These are phyloP conservation scores for Epichloe amarillans DNA, from an alignment of 2,329 filamentous ascomycete species.

Conservation along the genomic window DNA sequence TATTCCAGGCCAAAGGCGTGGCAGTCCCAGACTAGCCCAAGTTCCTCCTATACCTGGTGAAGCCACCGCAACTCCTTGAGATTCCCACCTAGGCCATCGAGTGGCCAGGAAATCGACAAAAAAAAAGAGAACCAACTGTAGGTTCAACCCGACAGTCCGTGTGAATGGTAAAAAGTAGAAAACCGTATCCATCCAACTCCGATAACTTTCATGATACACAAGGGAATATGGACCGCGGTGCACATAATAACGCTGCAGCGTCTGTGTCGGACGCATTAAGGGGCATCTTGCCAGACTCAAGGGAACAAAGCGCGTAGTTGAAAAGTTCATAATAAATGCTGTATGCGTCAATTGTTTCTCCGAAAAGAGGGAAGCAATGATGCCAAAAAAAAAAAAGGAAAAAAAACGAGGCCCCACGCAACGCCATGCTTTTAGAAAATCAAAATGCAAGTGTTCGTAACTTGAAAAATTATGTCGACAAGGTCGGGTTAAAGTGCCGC, in stretches of 20 bases:
- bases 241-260: conserved; percentile 3
- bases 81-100: neutral
- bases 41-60: neutral
- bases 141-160: neutral
- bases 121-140: neutral
- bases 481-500: neutral
- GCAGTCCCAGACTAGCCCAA: conserved; percentile 2
- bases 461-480: neutral
- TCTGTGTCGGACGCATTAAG: conserved; percentile 5
- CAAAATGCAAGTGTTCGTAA: neutral
- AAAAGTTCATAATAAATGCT: neutral
- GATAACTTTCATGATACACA: neutral
- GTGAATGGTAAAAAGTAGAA: neutral
- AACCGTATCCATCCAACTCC: neutral
- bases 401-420: neutral
- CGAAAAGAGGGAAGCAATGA: neutral
- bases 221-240: neutral
- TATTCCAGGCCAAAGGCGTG: neutral
- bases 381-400: neutral
- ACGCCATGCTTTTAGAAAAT: conserved; percentile 8
- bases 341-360: neutral
- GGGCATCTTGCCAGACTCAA: neutral
- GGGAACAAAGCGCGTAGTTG: neutral
- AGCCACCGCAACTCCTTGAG: conserved; percentile 3
- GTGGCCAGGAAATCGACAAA: neutral